Conservation (phyloP, 129 eudicot species). For the Gnaphalium uliginosum region DNA sequence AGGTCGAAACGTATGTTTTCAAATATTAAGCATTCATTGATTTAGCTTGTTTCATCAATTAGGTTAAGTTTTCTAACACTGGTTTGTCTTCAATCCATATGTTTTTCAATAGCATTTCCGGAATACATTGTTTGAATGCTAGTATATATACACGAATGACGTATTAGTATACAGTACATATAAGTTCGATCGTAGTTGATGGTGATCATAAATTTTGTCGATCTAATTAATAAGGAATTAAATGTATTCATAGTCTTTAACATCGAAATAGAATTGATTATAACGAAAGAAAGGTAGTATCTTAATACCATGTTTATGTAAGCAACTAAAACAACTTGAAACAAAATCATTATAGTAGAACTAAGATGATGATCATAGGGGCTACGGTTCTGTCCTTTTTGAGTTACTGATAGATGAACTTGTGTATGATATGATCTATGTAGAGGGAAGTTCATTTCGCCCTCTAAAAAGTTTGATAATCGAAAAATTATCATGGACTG, state of each 20-base stretch:
- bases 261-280: neutral
- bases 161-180: neutral
- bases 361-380: neutral
- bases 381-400: neutral
- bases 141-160: neutral
- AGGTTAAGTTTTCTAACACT: neutral
- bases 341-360: neutral
- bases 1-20: no score
- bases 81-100: no score
- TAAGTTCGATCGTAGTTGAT: neutral
- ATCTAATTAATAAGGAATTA: neutral
- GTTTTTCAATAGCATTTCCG: neutral
- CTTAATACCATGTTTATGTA: neutral
- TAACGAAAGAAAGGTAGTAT: neutral
- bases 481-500: no score
- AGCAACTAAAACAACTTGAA: neutral
- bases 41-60: neutral
- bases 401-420: neutral
- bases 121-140: neutral
- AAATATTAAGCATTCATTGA: no score
- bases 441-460: no score
- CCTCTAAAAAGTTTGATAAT: no score
- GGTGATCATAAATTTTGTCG: neutral
- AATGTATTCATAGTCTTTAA: neutral
- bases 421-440: no score